A percentile compares a stretch with the other conserved stretches of the same genome.
phyloP scores from a whole-genome alignment of 306 rosid species.

The Quercus rubra region DNA sequence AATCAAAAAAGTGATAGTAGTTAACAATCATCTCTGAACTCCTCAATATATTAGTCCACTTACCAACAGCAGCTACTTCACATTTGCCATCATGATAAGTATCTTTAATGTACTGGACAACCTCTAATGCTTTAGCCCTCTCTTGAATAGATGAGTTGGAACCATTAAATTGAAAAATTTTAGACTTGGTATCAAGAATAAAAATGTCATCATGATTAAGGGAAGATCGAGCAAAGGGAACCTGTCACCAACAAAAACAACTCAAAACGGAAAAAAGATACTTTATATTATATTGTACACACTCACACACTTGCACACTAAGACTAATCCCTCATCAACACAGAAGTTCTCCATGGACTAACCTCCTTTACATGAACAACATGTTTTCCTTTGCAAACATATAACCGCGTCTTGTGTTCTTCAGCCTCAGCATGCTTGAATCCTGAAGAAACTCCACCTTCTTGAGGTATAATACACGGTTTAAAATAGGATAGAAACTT shows the following conservation, averaged over 20 bases:
- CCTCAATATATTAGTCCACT: conserved; percentile 37
- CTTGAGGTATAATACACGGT: conserved; percentile 95
- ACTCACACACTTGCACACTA: conserved; percentile 5
- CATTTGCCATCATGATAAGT: conserved; percentile 94
- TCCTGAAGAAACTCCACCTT: conserved; percentile 94
- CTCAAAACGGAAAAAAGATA: conserved; percentile 18
- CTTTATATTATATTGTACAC: conserved; percentile 13
- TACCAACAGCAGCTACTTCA: conserved; percentile 90
- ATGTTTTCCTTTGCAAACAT: conserved; percentile 84
- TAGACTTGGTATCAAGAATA: conserved; percentile 84
- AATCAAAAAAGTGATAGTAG: conserved; percentile 26
- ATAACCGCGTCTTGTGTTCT: conserved; percentile 72
- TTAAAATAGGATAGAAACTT: conserved; percentile 86
- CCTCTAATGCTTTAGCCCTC: conserved; percentile 98
- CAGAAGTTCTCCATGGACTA: conserved; percentile 41
- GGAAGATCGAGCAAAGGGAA: conserved; percentile 81
- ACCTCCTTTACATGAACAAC: conserved; percentile 97
- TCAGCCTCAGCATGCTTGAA: conserved; percentile 89
- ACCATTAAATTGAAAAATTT: conserved; percentile 95
- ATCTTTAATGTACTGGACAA: conserved; percentile 90
- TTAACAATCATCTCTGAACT: conserved; percentile 16
- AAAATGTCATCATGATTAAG: conserved; percentile 94
- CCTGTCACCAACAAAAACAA: conserved; percentile 47
- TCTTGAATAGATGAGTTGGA: conserved; percentile 93
- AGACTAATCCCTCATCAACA: conserved; percentile 27